Percentiles rank a stretch among this genome's conserved stretches.
Evolutionary conservation across 805 yeast species (phyloP).

Genomic region (Kazachstania psychrophila): DNA sequence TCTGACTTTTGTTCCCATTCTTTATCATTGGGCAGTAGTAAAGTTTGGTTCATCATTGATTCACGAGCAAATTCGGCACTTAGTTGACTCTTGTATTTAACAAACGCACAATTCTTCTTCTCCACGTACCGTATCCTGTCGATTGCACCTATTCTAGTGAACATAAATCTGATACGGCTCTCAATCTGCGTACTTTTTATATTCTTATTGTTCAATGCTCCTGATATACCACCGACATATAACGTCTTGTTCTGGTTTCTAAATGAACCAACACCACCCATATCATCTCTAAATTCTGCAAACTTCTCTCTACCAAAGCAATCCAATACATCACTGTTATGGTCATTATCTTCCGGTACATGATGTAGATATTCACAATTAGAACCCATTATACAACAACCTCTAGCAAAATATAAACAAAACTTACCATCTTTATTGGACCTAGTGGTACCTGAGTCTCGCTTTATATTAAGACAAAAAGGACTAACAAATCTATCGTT

Average conservation of each 20-base stretch:
- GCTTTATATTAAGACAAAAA: slow-evolving; percentile 46
- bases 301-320: slow-evolving; percentile 91
- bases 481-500: slow-evolving; percentile 42
- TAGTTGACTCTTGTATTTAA: slow-evolving; percentile 55
- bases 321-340: slow-evolving; percentile 43
- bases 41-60: slow-evolving; percentile 79
- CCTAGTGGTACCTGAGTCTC: slow-evolving; percentile 68
- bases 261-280: slow-evolving; percentile 89
- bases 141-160: slow-evolving; percentile 68
- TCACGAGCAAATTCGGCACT: slow-evolving; percentile 94
- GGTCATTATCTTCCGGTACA: slow-evolving; percentile 55
- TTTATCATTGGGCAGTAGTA: slow-evolving; percentile 34
- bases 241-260: slow-evolving; percentile 60
- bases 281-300: slow-evolving; percentile 76
- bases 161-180: slow-evolving; percentile 34
- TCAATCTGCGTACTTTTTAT: slow-evolving; percentile 32
- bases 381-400: slow-evolving; percentile 72
- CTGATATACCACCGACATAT: slow-evolving; percentile 54
- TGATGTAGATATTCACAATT: slow-evolving; percentile 73
- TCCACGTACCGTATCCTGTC: slow-evolving; percentile 55
- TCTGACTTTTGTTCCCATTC: slow-evolving; percentile 52
- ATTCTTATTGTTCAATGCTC: slow-evolving; percentile 33
- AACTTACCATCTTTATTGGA: slow-evolving; percentile 52
- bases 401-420: slow-evolving; percentile 83
- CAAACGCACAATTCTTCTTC: slow-evolving; percentile 64